Evolutionary conservation across 108 stramenopile genomes (phyloP).

Genomic region (Nitzschia sp.): DNA sequence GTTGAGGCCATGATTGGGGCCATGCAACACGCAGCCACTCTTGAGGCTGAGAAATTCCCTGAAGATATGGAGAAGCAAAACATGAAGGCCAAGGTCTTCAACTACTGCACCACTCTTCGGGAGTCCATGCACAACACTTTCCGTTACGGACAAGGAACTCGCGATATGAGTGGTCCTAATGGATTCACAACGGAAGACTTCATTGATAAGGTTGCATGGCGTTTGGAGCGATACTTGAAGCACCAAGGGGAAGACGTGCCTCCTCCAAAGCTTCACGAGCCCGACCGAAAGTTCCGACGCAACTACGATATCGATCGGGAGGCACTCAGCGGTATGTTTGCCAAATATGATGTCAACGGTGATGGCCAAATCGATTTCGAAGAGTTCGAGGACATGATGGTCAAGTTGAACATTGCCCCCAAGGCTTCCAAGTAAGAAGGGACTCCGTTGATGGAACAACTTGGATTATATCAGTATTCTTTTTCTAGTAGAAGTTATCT

Average conservation of each 20-base stretch:
- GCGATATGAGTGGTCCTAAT: constrained; percentile 92
- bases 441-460: no score
- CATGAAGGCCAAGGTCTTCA: constrained; percentile 59
- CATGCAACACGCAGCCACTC: constrained; percentile 87
- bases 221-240: constrained; percentile 81
- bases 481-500: no score
- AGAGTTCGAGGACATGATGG: constrained; percentile 88
- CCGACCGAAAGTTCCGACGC: constrained; percentile 67
- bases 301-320: constrained; percentile 82
- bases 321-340: constrained; percentile 81
- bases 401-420: constrained; percentile 93
- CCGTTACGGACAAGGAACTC: constrained; percentile 93
- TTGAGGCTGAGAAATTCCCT: constrained; percentile 69
- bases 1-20: constrained; percentile 96
- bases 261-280: constrained; percentile 74
- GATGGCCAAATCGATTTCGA: constrained; percentile 86
- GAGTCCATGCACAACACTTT: constrained; percentile 94
- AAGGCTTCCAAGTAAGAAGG: constrained; percentile 3
- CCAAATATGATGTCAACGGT: constrained; percentile 86
- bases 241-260: constrained; percentile 70
- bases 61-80: constrained; percentile 47
- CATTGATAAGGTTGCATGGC: constrained; percentile 91
- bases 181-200: constrained; percentile 96
- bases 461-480: no score
- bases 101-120: constrained; percentile 79